Percentiles rank a stretch among this genome's conserved stretches.
Evolutionary conservation across 768 basidiomycete genomes (phyloP).

Genomic region (Kwoniella sp.): DNA sequence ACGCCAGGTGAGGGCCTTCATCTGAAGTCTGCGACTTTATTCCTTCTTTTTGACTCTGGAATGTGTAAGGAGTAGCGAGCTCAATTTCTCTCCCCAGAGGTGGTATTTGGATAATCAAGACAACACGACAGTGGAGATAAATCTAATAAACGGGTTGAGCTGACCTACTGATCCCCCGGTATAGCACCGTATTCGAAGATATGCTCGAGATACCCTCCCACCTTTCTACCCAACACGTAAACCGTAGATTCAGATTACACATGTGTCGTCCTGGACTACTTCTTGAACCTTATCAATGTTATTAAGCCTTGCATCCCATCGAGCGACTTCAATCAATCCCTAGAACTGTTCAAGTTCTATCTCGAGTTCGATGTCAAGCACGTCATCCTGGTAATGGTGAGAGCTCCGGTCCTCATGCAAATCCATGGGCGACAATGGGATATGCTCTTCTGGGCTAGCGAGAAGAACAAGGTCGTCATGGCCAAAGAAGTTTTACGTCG

Average conservation of each 20-base stretch:
- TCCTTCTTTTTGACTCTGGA: too few relatives aligned
- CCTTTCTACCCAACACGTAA: too few relatives aligned
- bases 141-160: too few relatives aligned
- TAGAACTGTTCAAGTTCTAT: slow-evolving; percentile 5
- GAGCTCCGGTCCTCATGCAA: neutral
- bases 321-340: neutral
- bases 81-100: too few relatives aligned
- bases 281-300: slow-evolving; percentile 12
- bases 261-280: neutral
- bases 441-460: neutral
- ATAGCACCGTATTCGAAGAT: slow-evolving; percentile 2
- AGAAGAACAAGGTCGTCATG: neutral
- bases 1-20: neutral
- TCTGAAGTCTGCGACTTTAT: too few relatives aligned
- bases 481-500: neutral
- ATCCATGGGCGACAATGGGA: neutral
- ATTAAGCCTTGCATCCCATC: neutral
- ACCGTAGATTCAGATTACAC: neutral
- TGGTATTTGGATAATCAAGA: too few relatives aligned
- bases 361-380: slow-evolving; percentile 5
- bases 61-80: too few relatives aligned
- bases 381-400: neutral
- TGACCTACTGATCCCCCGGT: too few relatives aligned
- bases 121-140: too few relatives aligned
- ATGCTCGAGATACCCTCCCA: slow-evolving; percentile 5